Evolutionary conservation across 768 basidiomycete species (phyloP).

Genomic region (Scleroderma bovista): DNA sequence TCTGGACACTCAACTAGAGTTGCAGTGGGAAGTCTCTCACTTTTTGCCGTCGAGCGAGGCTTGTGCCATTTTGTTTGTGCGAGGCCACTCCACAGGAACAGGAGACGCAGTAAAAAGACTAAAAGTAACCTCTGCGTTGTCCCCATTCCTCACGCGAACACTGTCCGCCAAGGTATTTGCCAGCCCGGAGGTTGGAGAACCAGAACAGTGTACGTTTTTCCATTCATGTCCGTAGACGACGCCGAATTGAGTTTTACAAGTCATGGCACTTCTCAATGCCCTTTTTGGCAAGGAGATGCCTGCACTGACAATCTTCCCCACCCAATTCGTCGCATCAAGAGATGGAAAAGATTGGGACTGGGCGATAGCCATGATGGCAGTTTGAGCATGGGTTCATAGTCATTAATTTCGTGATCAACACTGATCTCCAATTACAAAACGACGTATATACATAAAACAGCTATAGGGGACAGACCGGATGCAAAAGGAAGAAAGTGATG

Average conservation of each 20-base stretch:
- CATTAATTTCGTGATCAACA: background rate
- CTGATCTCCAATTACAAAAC: background rate
- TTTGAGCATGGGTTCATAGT: conserved; percentile 9
- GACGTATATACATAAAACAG: background rate
- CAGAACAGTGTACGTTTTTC: conserved; percentile 13
- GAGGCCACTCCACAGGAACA: conserved; percentile 15
- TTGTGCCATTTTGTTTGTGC: conserved; percentile 42
- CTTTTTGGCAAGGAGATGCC: conserved; percentile 22
- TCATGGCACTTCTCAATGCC: conserved; percentile 12
- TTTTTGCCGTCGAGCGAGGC: conserved; percentile 36
- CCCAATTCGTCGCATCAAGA: conserved; percentile 17
- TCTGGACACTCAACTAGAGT: background rate
- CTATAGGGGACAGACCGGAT: too few relatives aligned
- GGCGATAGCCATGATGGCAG: conserved; percentile 24
- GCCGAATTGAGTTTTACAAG: conserved; percentile 3
- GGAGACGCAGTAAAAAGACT: conserved; percentile 9
- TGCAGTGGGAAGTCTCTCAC: conserved; percentile 47
- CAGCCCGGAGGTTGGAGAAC: conserved; percentile 2
- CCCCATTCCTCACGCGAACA: conserved; percentile 17
- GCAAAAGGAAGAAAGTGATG: too few relatives aligned
- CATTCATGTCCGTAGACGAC: background rate
- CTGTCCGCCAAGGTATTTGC: conserved; percentile 24
- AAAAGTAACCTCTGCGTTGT: conserved; percentile 9
- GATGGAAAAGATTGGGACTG: conserved; percentile 20
- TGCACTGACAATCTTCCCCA: conserved; percentile 23